Conservation (phyloP, 768 basidiomycete genomes). For the Mycena haematopus region DNA sequence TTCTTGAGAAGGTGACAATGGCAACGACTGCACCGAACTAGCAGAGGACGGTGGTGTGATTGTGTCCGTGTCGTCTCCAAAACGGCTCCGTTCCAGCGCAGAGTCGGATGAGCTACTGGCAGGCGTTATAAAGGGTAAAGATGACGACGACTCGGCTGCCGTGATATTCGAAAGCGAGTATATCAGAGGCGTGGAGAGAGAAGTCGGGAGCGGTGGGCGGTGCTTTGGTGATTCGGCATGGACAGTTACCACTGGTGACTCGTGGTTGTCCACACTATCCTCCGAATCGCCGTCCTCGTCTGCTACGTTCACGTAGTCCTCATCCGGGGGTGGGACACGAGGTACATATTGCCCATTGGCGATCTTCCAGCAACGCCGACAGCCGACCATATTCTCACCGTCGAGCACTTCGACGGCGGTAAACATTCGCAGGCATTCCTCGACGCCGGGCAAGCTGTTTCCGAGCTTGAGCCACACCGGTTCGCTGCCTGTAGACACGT, state of each 20-base stretch:
- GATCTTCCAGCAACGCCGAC: slow-evolving; percentile 93
- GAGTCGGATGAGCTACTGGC: slow-evolving; percentile 29
- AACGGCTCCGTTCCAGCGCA: slow-evolving; percentile 20
- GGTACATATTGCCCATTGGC: slow-evolving; percentile 64
- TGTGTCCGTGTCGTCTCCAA: slow-evolving; percentile 25
- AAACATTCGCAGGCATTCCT: slow-evolving; percentile 86
- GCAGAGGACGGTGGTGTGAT: slow-evolving; percentile 27
- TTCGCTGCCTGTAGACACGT: slow-evolving; percentile 46
- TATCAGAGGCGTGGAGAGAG: slow-evolving; percentile 48
- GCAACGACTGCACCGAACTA: slow-evolving; percentile 26
- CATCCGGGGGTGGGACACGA: slow-evolving; percentile 26
- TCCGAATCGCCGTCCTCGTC: slow-evolving; percentile 40
- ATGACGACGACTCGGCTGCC: slow-evolving; percentile 40
- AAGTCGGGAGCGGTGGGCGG: slow-evolving; percentile 41
- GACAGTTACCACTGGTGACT: slow-evolving; percentile 25
- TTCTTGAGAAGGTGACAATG: slow-evolving; percentile 12
- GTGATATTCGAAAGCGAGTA: slow-evolving; percentile 38
- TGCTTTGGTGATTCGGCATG: slow-evolving; percentile 26
- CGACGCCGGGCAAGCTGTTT: slow-evolving; percentile 62
- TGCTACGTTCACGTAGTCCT: slow-evolving; percentile 41
- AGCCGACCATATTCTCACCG: slow-evolving; percentile 94
- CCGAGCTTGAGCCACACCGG: slow-evolving; percentile 30
- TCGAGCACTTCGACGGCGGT: slow-evolving; percentile 93
- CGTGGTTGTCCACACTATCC: slow-evolving; percentile 38
- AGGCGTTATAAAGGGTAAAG: slow-evolving; percentile 37